Conservation (phyloP, 2,329 filamentous ascomycete species). For the Penicillium brevicompactum region DNA sequence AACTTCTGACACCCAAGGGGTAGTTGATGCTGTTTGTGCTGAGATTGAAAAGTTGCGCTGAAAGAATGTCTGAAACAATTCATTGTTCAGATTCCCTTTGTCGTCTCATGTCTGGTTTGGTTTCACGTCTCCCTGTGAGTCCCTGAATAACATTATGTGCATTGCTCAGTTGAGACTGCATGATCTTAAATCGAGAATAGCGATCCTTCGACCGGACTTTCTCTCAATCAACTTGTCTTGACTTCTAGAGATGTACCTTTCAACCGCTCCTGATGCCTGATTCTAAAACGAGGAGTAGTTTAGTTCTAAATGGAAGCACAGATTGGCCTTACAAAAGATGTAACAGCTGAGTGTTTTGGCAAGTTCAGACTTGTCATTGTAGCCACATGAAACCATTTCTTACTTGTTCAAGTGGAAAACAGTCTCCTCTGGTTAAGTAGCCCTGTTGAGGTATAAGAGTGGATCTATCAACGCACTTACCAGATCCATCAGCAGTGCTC, state of each 20-base stretch:
- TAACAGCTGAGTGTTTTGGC: neutral
- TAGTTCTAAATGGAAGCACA: neutral
- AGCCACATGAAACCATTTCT: slow-evolving; percentile 3
- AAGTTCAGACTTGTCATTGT: neutral
- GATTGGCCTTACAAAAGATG: neutral
- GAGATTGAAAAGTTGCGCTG: slow-evolving; percentile 47
- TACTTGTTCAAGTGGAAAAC: neutral
- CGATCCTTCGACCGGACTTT: neutral
- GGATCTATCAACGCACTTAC: neutral
- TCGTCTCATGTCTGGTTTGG: neutral
- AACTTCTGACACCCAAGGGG: slow-evolving; percentile 55
- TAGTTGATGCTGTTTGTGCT: slow-evolving; percentile 58
- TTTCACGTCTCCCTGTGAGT: neutral
- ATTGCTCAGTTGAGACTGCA: neutral
- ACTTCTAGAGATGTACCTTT: neutral
- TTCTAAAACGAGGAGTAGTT: neutral
- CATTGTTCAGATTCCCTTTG: slow-evolving; percentile 6
- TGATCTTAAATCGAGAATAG: neutral
- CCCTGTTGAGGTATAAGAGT: neutral
- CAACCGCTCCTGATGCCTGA: too few relatives aligned
- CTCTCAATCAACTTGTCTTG: neutral
- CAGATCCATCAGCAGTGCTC: neutral
- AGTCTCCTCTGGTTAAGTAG: neutral
- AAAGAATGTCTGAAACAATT: slow-evolving; percentile 4
- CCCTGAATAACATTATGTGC: neutral